Evolutionary conservation across 148 eudicot genomes (phyloP).

Genomic region (Rhododendron kiyosumense): DNA sequence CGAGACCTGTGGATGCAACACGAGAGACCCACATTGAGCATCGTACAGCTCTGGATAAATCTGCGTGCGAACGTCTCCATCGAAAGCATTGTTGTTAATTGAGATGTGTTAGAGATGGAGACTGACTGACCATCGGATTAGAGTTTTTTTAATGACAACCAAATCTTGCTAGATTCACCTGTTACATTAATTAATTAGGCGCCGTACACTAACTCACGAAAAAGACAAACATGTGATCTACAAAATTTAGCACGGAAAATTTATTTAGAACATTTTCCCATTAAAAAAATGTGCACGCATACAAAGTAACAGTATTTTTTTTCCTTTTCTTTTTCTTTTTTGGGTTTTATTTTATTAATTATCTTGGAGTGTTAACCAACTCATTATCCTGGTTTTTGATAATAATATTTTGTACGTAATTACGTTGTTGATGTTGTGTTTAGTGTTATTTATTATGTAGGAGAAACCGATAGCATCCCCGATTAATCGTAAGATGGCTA

Average conservation of each 20-base stretch:
- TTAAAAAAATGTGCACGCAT: neutral
- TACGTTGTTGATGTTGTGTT: neutral
- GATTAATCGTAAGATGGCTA: too few species aligned
- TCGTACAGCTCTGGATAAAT: neutral
- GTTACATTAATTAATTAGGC: neutral
- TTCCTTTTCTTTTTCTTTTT: too few species aligned
- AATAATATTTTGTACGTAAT: slow-evolving; percentile 2
- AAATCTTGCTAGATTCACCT: slow-evolving; percentile 17
- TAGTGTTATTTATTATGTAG: neutral
- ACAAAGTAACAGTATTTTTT: slow-evolving; percentile 1
- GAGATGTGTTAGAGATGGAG: neutral
- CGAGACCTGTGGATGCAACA: neutral
- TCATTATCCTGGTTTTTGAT: slow-evolving; percentile 14
- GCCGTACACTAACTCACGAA: slow-evolving; percentile 5
- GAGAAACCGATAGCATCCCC: neutral
- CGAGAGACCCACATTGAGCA: neutral
- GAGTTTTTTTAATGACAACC: neutral
- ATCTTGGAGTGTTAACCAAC: neutral
- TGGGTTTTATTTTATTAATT: neutral
- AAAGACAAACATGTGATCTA: neutral
- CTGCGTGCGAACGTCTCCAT: neutral
- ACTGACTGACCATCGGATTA: neutral
- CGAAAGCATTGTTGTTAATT: neutral
- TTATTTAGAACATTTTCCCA: neutral
- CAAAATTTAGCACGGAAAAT: neutral